Percentiles rank a stretch among this genome's conserved stretches.
These are phyloP conservation scores for Symbiotaphrina buchneri DNA, from an alignment of 495 filamentous ascomycete species.

Conservation along the genomic window DNA sequence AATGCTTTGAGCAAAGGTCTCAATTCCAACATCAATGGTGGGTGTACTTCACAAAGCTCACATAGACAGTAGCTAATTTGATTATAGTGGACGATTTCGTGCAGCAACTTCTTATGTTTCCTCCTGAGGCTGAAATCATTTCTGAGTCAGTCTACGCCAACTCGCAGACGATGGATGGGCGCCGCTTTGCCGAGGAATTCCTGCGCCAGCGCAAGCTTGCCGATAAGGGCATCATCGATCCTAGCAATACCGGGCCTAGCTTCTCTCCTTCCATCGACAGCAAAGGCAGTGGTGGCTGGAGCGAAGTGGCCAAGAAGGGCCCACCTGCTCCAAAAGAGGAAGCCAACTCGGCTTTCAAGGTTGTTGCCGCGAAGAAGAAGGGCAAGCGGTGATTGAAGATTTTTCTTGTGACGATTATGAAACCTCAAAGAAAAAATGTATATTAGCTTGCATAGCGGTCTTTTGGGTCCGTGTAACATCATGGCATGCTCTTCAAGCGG, in stretches of 20 bases:
- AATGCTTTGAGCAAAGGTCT: constrained; percentile 40
- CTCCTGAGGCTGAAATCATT: constrained; percentile 56
- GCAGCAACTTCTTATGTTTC: constrained; percentile 45
- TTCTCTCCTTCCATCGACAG: constrained; percentile 19
- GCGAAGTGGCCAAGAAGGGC: constrained; percentile 90
- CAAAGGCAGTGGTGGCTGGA: constrained; percentile 57
- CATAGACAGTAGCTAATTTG: constrained; percentile 10
- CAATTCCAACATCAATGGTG: constrained; percentile 36
- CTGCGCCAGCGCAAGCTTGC: constrained; percentile 79
- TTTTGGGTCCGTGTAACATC: no score
- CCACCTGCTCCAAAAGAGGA: constrained; percentile 24
- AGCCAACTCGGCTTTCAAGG: constrained; percentile 49
- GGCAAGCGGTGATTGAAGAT: constrained; percentile 58
- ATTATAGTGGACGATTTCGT: constrained; percentile 60
- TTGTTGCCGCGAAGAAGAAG: constrained; percentile 86
- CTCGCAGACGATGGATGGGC: constrained; percentile 70
- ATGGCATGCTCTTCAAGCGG: no score
- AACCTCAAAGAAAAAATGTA: no score
- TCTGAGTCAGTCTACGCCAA: constrained; percentile 71
- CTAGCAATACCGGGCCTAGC: constrained; percentile 13
- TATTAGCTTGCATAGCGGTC: no score
- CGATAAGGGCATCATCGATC: constrained; percentile 63
- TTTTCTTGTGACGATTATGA: no score
- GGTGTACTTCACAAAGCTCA: constrained; percentile 4
- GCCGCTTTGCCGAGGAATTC: constrained; percentile 87